Evolutionary conservation across 768 basidiomycete genomes (phyloP).

Genomic region (Guyanaporus albipodus): DNA sequence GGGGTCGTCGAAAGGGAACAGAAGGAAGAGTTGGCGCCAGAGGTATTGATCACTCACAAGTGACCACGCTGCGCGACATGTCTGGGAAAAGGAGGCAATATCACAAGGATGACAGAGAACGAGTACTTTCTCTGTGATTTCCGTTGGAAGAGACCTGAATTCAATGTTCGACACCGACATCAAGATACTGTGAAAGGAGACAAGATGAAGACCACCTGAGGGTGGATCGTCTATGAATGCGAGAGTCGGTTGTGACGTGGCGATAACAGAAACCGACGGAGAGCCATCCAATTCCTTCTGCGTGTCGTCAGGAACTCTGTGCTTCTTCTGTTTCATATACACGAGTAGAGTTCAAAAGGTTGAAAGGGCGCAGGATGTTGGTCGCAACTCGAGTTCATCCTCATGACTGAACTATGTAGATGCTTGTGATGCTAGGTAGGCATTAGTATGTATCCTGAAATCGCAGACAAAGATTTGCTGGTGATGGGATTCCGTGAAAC

Average conservation of each 20-base stretch:
- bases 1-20: constrained; percentile 63
- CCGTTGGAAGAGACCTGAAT: constrained; percentile 38
- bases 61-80: constrained; percentile 45
- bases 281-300: neutral
- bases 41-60: constrained; percentile 60
- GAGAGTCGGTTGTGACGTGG: neutral
- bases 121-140: constrained; percentile 58
- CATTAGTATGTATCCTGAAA: too few species aligned
- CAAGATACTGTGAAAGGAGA: neutral
- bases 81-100: constrained; percentile 54
- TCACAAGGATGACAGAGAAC: constrained; percentile 53
- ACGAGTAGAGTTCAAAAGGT: too few species aligned
- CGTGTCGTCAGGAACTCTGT: too few species aligned
- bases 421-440: too few species aligned
- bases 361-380: neutral
- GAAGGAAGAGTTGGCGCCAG: constrained; percentile 65
- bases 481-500: neutral
- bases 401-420: neutral
- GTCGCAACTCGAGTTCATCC: neutral
- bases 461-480: neutral
- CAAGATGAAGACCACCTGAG: neutral
- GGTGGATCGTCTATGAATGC: too few species aligned
- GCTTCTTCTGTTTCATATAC: too few species aligned
- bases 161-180: constrained; percentile 3
- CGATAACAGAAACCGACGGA: too few species aligned